phyloP scores from a whole-genome alignment of 1,284 basidiomycete species.

The Clitocybe nebularis region DNA sequence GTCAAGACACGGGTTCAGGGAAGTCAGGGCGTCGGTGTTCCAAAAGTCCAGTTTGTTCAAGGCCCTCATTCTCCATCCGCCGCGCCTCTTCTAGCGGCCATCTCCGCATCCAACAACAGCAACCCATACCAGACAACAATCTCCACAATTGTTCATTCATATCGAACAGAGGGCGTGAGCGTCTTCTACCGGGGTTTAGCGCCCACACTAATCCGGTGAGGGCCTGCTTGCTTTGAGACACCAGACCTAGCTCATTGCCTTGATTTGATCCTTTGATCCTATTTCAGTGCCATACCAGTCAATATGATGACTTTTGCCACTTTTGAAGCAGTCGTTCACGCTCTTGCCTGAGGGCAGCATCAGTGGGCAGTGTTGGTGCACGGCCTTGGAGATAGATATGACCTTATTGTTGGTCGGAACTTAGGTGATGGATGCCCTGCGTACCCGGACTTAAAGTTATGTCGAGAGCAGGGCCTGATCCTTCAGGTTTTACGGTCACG shows the following conservation, averaged over 20 bases:
- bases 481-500: no score
- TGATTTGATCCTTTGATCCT: not conserved
- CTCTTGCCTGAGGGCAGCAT: conserved; percentile 24
- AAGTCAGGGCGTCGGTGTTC: conserved; percentile 17
- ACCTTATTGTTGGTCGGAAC: no score
- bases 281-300: conserved; percentile 37
- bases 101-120: not conserved
- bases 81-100: not conserved
- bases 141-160: conserved; percentile 58
- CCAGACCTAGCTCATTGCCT: not conserved
- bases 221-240: conserved; percentile 10
- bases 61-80: not conserved
- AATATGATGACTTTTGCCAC: conserved; percentile 44
- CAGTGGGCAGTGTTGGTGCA: no score
- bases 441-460: no score
- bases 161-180: conserved; percentile 56
- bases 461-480: no score
- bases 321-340: conserved; percentile 35
- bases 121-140: conserved; percentile 54
- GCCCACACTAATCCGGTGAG: conserved; percentile 76
- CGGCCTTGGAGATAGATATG: no score
- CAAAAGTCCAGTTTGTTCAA: not conserved
- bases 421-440: no score
- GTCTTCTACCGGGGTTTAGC: conserved; percentile 76
- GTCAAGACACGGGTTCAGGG: conserved; percentile 85